Percentiles rank a stretch among this genome's conserved stretches.
phyloP scores from a whole-genome alignment of 768 basidiomycete genomes.

The Tricholoma flavovirens region DNA sequence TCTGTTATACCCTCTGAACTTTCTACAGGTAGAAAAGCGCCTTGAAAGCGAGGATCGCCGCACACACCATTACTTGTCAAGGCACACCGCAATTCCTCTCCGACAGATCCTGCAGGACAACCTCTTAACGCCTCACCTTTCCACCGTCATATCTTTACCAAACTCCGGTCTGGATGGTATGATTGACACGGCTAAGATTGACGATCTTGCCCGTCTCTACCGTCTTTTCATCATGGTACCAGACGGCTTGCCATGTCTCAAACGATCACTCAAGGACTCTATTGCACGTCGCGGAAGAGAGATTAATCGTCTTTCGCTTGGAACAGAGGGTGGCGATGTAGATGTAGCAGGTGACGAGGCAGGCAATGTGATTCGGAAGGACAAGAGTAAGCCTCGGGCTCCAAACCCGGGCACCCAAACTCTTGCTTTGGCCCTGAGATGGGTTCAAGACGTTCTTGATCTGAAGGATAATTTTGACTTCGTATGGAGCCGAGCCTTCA shows the following conservation, averaged over 20 bases:
- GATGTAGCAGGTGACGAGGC: slow-evolving; percentile 33
- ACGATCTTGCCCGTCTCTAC: slow-evolving; percentile 77
- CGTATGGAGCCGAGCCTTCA: slow-evolving; percentile 68
- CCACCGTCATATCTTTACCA: slow-evolving; percentile 68
- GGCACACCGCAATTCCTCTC: slow-evolving; percentile 63
- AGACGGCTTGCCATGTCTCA: slow-evolving; percentile 58
- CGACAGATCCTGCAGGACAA: slow-evolving; percentile 70
- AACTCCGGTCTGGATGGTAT: slow-evolving; percentile 84
- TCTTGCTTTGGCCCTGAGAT: slow-evolving; percentile 65
- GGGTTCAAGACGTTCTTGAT: slow-evolving; percentile 89
- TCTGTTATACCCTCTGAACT: not conserved
- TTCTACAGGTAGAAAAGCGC: slow-evolving; percentile 64
- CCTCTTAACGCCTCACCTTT: slow-evolving; percentile 73
- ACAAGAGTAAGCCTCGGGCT: slow-evolving; percentile 40
- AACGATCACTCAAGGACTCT: slow-evolving; percentile 63
- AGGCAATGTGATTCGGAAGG: slow-evolving; percentile 38
- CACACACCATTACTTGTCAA: slow-evolving; percentile 79
- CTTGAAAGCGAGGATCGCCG: slow-evolving; percentile 81
- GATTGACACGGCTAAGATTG: slow-evolving; percentile 73
- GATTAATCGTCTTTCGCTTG: slow-evolving; percentile 63
- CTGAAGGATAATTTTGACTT: slow-evolving; percentile 89
- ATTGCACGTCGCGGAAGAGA: slow-evolving; percentile 69
- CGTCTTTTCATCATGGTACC: slow-evolving; percentile 65
- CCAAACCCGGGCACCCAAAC: slow-evolving; percentile 39
- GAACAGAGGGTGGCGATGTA: slow-evolving; percentile 31